A percentile compares a stretch with the other conserved stretches of the same genome.
These are phyloP conservation scores for Fusarium marasasianum DNA, from an alignment of 2,329 filamentous ascomycete genomes.

Conservation along the genomic window DNA sequence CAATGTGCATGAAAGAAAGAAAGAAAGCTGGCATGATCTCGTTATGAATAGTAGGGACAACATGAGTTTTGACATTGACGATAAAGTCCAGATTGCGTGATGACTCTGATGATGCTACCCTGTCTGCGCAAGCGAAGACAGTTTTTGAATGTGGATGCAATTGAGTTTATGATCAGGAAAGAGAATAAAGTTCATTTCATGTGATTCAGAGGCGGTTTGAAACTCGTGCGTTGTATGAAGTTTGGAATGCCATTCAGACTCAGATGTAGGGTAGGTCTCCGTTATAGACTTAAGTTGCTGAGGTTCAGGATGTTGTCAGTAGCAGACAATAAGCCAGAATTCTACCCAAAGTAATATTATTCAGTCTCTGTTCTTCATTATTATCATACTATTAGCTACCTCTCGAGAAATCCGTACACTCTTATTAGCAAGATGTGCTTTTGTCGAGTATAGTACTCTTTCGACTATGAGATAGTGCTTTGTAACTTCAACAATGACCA, in stretches of 20 bases:
- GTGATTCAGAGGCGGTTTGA: too few species aligned
- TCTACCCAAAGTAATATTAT: too few species aligned
- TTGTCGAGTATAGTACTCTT: too few species aligned
- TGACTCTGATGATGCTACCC: background rate
- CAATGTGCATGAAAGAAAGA: slow-evolving; percentile 21
- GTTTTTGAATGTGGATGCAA: background rate
- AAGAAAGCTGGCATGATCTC: slow-evolving; percentile 33
- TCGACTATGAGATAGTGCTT: background rate
- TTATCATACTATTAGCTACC: too few species aligned
- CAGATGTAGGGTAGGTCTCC: background rate
- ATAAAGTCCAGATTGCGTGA: background rate
- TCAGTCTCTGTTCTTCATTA: background rate
- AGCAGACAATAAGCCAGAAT: background rate
- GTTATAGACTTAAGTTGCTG: accelerated
- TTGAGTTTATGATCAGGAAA: background rate
- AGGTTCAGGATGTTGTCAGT: background rate
- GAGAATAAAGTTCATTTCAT: accelerated
- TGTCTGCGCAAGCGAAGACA: too few species aligned
- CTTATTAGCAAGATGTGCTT: background rate
- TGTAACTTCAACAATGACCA: background rate
- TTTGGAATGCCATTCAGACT: background rate
- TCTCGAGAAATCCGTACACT: too few species aligned
- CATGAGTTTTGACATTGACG: slow-evolving; percentile 1
- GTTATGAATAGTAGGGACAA: slow-evolving; percentile 31
- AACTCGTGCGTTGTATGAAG: accelerated